Evolutionary conservation across 257 asterid genomes (phyloP), one percentile per base, ranked within the genome.

Genomic region (Petunia secreta): DNA sequence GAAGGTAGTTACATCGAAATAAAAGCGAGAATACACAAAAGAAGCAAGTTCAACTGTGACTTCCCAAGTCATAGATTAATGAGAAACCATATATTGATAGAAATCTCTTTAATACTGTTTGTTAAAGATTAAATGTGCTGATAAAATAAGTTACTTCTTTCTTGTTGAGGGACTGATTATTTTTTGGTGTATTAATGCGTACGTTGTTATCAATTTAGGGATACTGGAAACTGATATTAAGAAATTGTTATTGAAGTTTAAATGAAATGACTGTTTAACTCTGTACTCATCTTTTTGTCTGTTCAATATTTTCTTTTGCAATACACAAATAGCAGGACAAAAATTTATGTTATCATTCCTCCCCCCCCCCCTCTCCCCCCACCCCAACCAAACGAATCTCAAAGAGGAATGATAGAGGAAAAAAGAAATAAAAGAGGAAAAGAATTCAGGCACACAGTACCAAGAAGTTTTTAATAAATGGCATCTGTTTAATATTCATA

Each of bases 1-100:
- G 68, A 87, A 58, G 71, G 84, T 63, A 75, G 90, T 71, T 85
- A 43, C 39, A 82, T 80, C 80, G 69, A 82, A 84, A 78, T 69
- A 77, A 79, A 82, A 13, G 65, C 83, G 34, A 84, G n/a, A 8
- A 46, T 40, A 65, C 54, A 75, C 81, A 5, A 48, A 37, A 65
- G 40, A 48, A 39, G 69, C 11, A 81, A 40, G 55, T 73, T 11
- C 40, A 38, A 71, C 7, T 52, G 57, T 50, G 62, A 73, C 63
- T 15, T 71, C 34, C 46, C 36, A 36, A 50, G 63, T 25, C 53
- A 8, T 65, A 8, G 71, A 74, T 60, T 53, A 4, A 58, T 50
- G 62, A 37, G 9, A 14, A 41, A 58, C 71, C 73, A 75, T 62
- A 14, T 63, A 38, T 81, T 44, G 37, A 63, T 78, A 53, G 81